Evolutionary conservation across 1,139 yeast genomes (phyloP), one percentile per base, ranked within the genome.

Genomic region (Ogataea hybrid): DNA sequence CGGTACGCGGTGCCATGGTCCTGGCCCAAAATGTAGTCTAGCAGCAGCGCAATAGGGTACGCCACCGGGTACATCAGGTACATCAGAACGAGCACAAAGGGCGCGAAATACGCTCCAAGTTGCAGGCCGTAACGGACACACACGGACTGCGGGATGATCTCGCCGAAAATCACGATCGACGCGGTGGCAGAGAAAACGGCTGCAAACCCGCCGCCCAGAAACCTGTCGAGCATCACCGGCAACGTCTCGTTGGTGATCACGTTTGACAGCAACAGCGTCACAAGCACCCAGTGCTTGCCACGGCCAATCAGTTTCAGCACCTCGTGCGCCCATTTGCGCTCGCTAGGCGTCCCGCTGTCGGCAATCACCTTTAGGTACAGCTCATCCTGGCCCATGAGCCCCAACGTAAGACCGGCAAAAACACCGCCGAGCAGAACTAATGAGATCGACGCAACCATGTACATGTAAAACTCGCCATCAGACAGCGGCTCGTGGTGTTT

Each of bases 211-310:
- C 98, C 97, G 36, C 97, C 97, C 20, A 92, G 75, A 57, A 90
- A 84, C 44, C 95, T 74, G 62, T 92, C 97, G 50, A 92, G 74
- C 14, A 92, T 95, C 56, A 92, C 92, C 2, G 98, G 98, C 47
- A 92, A 73, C 1, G 97, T 84, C 64, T 92, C 98, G 64, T 92
- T 92, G 38, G 97, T 92, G 61, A 92, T 87, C 39, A 92, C 97
- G 59, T 92, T 92, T 18, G 84, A 79, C 33, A 90, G 69, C 49
- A 92, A 73, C 47, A 92, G 67, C 0, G 98, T 92, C 25, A 92
- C 97, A 43, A 92, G 73, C n/a, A 92, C 92, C 97, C 97, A 90
- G 65, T 92, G 98, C 62, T 92, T 92, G 44, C 97, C 97, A 46
- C 81, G 72, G 40, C 84, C 79, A 43, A 90, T 77, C 52, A 92